Base-by-base conservation (phyloP, 768 basidiomycete genomes). In the Chlorophyllum brunneum region DNA sequence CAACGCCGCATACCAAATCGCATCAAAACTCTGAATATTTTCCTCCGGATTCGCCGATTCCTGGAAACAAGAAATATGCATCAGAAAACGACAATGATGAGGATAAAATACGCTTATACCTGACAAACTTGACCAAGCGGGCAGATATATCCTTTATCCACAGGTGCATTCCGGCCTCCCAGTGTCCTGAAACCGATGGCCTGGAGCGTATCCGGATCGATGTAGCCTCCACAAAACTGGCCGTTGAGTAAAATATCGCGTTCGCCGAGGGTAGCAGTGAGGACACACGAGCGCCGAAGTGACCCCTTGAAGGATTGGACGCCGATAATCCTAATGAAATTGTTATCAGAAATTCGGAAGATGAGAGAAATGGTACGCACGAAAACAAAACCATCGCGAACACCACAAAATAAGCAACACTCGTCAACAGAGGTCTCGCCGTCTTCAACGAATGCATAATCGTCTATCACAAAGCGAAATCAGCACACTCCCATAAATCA, bases 401-500 rank as follows among this genome's bases (percentile, higher is more conserved):
- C 18, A 94, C 57, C 13, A 97, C 88, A 63, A 98, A 98, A 65
- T 90, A 89, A 0, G 92, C 82, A 4, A 98, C 94, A 52, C 85
- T 86, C 4, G 92, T 82, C 7, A 98, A 79, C n/a, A 97, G 71
- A 0, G 95, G 93, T 20, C 86, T 81, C 0, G 95, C 94, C 1
- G 83, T 85, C 70, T 98, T 98, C 50, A 98, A 72, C 2, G 91
- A 94, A 54, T 85, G 88, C 76, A 98, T 86, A 61, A 98, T 97
- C 0, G 94, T 78, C 76, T 78, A 48, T 4, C 48, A 36, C 37
- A 20, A 24, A 29, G n/a, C 24, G 20, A 11, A 5, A 4, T 49
- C 33, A 43, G 61, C 45, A 54, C 29, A 36, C 23, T 9, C 37
- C 16, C 34, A 49, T 23, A 23, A 42, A 20, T 18, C 18, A 18